These are phyloP conservation scores for Solanum gracilifrons DNA, from an alignment of 257 asterid genomes.

Conservation along the genomic window DNA sequence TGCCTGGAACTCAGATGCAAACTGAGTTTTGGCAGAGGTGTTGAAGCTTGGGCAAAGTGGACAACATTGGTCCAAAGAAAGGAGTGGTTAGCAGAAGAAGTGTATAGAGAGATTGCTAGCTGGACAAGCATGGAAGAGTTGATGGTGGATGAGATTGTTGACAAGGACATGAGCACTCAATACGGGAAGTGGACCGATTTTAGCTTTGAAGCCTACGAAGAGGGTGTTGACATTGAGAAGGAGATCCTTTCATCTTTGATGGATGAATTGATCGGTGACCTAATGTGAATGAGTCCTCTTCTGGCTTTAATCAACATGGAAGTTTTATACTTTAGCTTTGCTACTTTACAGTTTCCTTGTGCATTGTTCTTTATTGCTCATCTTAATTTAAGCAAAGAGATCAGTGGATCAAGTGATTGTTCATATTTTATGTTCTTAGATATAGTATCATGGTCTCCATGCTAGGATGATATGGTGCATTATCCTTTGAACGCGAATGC, in stretches of 20 bases:
- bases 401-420: background rate
- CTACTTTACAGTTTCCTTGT: background rate
- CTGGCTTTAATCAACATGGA: background rate
- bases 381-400: background rate
- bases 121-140: slow-evolving; percentile 57
- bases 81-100: slow-evolving; percentile 58
- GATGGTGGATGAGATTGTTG: slow-evolving; percentile 90
- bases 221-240: slow-evolving; percentile 71
- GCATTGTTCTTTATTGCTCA: background rate
- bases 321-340: background rate
- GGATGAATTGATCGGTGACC: slow-evolving; percentile 64
- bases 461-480: background rate
- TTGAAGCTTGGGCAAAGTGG: slow-evolving; percentile 51
- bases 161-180: slow-evolving; percentile 76
- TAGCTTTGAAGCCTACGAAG: slow-evolving; percentile 61
- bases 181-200: slow-evolving; percentile 86
- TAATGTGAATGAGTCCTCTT: slow-evolving; percentile 16
- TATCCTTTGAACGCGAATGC: background rate
- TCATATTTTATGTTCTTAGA: background rate
- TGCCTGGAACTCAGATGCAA: slow-evolving; percentile 39
- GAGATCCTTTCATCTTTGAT: slow-evolving; percentile 51
- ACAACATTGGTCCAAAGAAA: slow-evolving; percentile 19
- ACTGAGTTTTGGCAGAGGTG: slow-evolving; percentile 31
- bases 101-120: slow-evolving; percentile 65
- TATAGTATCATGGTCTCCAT: background rate